Evolutionary conservation across 1,139 yeast genomes (phyloP), one percentile per base, ranked within the genome.

Genomic region (Debaryomyces coudertii): DNA sequence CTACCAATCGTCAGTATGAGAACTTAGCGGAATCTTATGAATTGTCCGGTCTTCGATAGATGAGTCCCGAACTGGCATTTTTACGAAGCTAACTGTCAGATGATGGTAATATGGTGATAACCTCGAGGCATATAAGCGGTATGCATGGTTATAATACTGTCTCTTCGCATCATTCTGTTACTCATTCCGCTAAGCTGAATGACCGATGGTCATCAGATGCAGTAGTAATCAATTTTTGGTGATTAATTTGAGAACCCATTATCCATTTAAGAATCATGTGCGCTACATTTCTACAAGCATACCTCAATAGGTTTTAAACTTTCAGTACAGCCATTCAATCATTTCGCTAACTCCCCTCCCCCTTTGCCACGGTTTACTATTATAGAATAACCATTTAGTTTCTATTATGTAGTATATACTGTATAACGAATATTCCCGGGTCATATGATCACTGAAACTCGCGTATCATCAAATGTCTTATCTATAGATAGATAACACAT

Each of bases 401-500:
- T 5, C 12, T 9, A 25, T 25, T 25, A 33, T 20, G 14, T 20
- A 18, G 24, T 33, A 33, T 33, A 33, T 33, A 33, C 36, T 33
- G 36, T 24, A 33, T 33, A 33, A 20, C 25, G 16, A 28, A 28
- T 20, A 20, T 29, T 22, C 12, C 22, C 34, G 16, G 9, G 29
- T 38, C 24, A 20, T 16, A n/a, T 20, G 34, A 20, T 27, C 33
- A 9, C 9, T 18, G 24, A 38, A 14, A 29, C 24, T 38, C 41
- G 41, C 41, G 41, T 28, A 38, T 38, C 41, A 38, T 2, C 28
- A 22, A 16, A 35, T 36, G 33, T 28, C 41, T 38, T 38, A 38
- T 38, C 41, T 28, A 18, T 38, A 16, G 36, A 29, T 27, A 22
- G 40, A 38, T 38, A 38, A 38, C 35, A 38, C 41, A 38, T 38